These are phyloP conservation scores for Xylaria grammica DNA, from an alignment of 495 filamentous ascomycete species.

Conservation along the genomic window DNA sequence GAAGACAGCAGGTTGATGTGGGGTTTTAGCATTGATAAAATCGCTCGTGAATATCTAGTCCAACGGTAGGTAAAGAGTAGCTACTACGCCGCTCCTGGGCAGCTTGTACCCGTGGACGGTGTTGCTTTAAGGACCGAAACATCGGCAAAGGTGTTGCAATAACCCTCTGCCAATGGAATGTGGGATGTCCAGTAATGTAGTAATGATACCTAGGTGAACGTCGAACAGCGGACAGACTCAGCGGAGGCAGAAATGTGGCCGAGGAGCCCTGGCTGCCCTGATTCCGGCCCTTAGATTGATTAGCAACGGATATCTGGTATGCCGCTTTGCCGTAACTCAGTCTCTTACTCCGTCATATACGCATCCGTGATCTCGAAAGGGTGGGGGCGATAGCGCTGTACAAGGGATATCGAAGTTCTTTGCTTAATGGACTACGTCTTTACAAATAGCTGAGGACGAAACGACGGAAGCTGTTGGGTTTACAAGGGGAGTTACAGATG, in stretches of 20 bases:
- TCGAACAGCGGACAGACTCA: not conserved
- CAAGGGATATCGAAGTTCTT: not conserved
- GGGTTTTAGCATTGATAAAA: not conserved
- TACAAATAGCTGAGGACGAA: too few relatives aligned
- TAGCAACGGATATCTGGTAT: not conserved
- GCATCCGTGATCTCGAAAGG: not conserved
- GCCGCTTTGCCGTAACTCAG: slow-evolving; percentile 1
- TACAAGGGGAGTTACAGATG: not conserved
- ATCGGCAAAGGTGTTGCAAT: not conserved
- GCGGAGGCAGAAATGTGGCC: not conserved
- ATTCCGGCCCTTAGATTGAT: too few relatives aligned
- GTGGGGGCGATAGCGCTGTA: not conserved
- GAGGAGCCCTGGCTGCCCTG: not conserved
- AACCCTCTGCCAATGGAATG: slow-evolving; percentile 4
- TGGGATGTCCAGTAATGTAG: too few relatives aligned
- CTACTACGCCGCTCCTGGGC: not conserved
- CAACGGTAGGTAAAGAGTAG: not conserved
- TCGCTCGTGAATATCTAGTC: not conserved
- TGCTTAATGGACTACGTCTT: not conserved
- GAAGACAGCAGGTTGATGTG: not conserved
- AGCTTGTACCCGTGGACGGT: not conserved
- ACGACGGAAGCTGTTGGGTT: not conserved
- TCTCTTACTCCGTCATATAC: not conserved
- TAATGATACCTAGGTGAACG: not conserved
- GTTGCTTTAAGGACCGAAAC: not conserved